Conservation (phyloP, 1,284 basidiomycete genomes). For the Cutaneotrichosporon sp. region DNA sequence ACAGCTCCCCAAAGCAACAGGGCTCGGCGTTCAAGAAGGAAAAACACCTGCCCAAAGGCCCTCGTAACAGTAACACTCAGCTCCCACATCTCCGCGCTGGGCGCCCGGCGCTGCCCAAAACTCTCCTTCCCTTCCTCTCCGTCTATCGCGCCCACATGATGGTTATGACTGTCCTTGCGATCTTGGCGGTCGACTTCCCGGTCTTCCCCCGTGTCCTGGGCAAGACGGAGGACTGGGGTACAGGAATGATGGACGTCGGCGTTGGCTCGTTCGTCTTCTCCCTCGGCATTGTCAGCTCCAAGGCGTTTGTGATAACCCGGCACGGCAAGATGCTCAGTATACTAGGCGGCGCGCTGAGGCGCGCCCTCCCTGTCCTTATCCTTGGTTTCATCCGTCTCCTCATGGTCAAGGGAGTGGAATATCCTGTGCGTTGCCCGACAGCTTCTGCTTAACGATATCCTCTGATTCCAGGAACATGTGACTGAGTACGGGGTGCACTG, state of each 20-base stretch:
- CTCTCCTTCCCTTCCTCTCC: slow-evolving; percentile 60
- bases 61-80: neutral
- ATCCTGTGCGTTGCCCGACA: slow-evolving; percentile 62
- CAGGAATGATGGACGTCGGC: slow-evolving; percentile 96
- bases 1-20: no score
- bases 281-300: slow-evolving; percentile 80
- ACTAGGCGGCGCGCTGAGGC: slow-evolving; percentile 50
- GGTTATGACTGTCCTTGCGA: slow-evolving; percentile 82
- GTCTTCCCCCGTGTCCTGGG: slow-evolving; percentile 82
- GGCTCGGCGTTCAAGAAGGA: no score
- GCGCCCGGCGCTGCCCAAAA: neutral
- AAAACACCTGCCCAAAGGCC: no score
- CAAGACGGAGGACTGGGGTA: slow-evolving; percentile 93
- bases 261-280: slow-evolving; percentile 82
- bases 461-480: slow-evolving; percentile 75
- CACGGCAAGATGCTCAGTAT: neutral
- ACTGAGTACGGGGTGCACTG: slow-evolving; percentile 96
- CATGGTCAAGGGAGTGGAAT: slow-evolving; percentile 87
- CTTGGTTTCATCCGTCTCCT: slow-evolving; percentile 74
- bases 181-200: slow-evolving; percentile 93
- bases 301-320: slow-evolving; percentile 11
- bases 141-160: slow-evolving; percentile 94
- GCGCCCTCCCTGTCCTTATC: slow-evolving; percentile 63
- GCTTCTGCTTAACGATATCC: neutral
- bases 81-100: neutral